phyloP scores from a whole-genome alignment of 2,329 filamentous ascomycete species.

The Alternaria triticimaculans region DNA sequence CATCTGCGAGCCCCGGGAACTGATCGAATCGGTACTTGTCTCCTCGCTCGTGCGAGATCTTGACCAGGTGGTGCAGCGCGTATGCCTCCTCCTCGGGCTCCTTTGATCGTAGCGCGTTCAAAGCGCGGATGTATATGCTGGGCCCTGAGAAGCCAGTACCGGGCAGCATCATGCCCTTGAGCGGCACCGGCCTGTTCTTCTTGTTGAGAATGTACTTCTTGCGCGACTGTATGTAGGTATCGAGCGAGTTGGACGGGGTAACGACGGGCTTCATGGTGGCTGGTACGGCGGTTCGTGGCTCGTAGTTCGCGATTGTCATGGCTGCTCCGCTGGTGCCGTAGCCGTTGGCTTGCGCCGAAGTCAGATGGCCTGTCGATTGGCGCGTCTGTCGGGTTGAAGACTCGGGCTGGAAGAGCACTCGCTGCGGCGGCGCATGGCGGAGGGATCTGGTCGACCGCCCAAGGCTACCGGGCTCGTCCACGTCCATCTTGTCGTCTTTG shows the following conservation, averaged over 20 bases:
- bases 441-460: constrained; percentile 57
- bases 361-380: constrained; percentile 52
- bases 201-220: constrained; percentile 58
- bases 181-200: constrained; percentile 48
- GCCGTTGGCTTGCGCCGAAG: constrained; percentile 55
- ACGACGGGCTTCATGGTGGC: constrained; percentile 75
- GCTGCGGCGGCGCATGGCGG: constrained; percentile 82
- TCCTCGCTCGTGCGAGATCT: constrained; percentile 91
- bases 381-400: constrained; percentile 70
- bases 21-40: constrained; percentile 96
- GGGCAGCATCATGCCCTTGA: constrained; percentile 64
- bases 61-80: constrained; percentile 89
- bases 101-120: constrained; percentile 81
- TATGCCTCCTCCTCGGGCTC: constrained; percentile 87
- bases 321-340: constrained; percentile 53
- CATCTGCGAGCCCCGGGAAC: constrained; percentile 86
- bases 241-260: constrained; percentile 76
- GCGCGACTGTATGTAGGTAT: constrained; percentile 67
- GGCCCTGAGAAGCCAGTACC: constrained; percentile 75
- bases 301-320: constrained; percentile 70
- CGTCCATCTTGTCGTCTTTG: constrained; percentile 57
- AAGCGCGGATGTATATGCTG: constrained; percentile 89
- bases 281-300: constrained; percentile 68
- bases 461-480: constrained; percentile 58
- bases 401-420: constrained; percentile 85